Evolutionary conservation across 805 yeast species (phyloP), one percentile per base, ranked within the genome.

Genomic region (Clavispora phyllophila): DNA sequence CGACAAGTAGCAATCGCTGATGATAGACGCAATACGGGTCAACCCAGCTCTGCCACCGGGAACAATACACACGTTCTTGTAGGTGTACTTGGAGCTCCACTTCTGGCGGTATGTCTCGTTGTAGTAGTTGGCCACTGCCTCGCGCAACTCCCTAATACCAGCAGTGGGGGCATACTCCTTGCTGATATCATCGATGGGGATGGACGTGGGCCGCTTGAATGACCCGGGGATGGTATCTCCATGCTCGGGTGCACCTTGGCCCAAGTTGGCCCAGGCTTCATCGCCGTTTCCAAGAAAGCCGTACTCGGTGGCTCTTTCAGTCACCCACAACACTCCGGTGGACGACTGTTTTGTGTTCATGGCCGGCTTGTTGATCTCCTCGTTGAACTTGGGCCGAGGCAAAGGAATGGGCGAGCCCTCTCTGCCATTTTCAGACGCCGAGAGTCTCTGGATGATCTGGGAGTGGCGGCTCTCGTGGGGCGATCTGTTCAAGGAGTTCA

Each of bases 1-100:
- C 20, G 81, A 73, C 37, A 78, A 58, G 55, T 78, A 79, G 52
- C 82, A 78, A 58, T 78, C 82, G 42, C 74, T 68, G 41, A 78
- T 66, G 44, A 78, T 76, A 13, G 83, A 76, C 14, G 84, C 84
- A 47, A 78, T 78, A 56, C 84, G 70, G 5, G 79, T 78, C 47
- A 78, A 60, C 0, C 83, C 84, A 18, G 82, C 81, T 51, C 84
- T 63, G 2, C 84, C 84, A 27, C 84, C 84, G 8, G 84, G 84
- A 1, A 79, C 82, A 49, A 78, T 68, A 54, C 82, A 78, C 26
- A 78, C 83, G 53, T 78, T 78, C 53, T 77, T 80, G 55, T 66
- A 74, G 12, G 83, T 76, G 55, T 78, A 78, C 57, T 78, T 70
- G n/a, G 81, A 75, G 17, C 56, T 48, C 53, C 63, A 67, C 39